These are phyloP conservation scores for Orbilia javanica DNA, from an alignment of 2,329 filamentous ascomycete genomes.

Conservation along the genomic window DNA sequence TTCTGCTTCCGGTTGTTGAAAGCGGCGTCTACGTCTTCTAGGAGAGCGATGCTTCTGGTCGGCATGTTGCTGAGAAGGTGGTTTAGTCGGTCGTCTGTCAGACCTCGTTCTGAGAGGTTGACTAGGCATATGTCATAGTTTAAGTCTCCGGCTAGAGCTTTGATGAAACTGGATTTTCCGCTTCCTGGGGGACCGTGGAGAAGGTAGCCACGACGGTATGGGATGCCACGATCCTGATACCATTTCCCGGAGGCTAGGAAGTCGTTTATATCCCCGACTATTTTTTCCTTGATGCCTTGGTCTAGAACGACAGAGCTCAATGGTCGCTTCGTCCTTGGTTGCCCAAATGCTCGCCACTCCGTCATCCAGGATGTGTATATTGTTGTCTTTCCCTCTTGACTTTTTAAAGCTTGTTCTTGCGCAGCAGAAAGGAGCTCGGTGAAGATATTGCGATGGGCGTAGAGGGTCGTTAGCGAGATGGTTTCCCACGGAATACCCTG, in stretches of 20 bases:
- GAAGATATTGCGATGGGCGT: constrained; percentile 88
- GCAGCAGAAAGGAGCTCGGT: constrained; percentile 90
- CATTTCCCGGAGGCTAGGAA: constrained; percentile 84
- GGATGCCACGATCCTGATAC: constrained; percentile 95
- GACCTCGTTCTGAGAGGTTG: constrained; percentile 87
- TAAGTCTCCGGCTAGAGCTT: constrained; percentile 90
- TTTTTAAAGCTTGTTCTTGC: constrained; percentile 80
- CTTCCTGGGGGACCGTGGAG: constrained; percentile 90
- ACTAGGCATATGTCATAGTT: constrained; percentile 94
- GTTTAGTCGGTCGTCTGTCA: constrained; percentile 90
- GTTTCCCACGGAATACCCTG: constrained; percentile 95
- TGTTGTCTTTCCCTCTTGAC: constrained; percentile 90
- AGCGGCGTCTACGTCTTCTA: constrained; percentile 93
- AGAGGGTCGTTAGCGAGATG: constrained; percentile 89
- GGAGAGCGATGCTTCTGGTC: constrained; percentile 80
- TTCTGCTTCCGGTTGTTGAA: constrained; percentile 83
- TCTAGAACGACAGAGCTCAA: constrained; percentile 89
- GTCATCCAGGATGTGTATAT: constrained; percentile 88
- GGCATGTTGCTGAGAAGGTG: constrained; percentile 88
- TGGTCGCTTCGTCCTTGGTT: constrained; percentile 86
- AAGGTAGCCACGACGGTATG: constrained; percentile 89
- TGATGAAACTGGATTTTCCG: constrained; percentile 95
- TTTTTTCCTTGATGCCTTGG: constrained; percentile 81
- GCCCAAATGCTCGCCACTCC: constrained; percentile 86
- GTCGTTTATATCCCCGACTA: constrained; percentile 83